Evolutionary conservation across 75 land plant genomes (phyloP), one percentile per base, ranked within the genome.

Genomic region (Pinus taeda): DNA sequence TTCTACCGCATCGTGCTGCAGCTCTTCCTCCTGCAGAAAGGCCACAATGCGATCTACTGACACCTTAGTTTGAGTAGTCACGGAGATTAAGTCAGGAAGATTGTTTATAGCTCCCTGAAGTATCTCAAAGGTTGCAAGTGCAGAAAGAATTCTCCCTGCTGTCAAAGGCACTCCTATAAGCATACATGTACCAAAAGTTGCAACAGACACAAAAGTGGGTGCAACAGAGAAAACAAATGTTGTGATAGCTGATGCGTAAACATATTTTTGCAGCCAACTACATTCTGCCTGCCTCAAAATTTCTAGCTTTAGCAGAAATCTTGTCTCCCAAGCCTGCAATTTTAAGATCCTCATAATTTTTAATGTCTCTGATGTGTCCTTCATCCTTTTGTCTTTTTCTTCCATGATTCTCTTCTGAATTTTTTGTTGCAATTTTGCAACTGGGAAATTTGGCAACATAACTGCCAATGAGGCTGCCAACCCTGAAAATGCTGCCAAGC

Each of bases 341-440:
- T 90, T 92, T 57, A 90, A 82, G 75, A 92, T 81, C 61, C 82
- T 87, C 89, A 89, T 89, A 80, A 84, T 92, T 74, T 85, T 83
- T 17, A 92, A 67, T 37, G 79, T 77, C 73, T 90, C 90, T 57
- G 90, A 78, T 0, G 90, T 88, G 37, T 85, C 86, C 64, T 83
- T 87, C 88, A 90, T 92, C 33, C 94, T 87, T 60, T 36, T 75
- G 57, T 90, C 92, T 77, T 90, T 92, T 9, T 86, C 81, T 62
- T 88, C 73, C 94, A 90, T 92, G n/a, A 88, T 57, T 45, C 80
- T 82, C 2, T 83, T 80, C 36, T 88, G 90, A 74, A 57, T 85
- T 13, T 81, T 78, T 74, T 88, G 79, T 60, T 88, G 81, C 60
- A 86, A 21, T 37, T 71, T 81, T 0, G 81, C 78, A 58, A 90